Evolutionary conservation across 352 stramenopile genomes (phyloP).

Genomic region (Globisporangium cylindrosporum): DNA sequence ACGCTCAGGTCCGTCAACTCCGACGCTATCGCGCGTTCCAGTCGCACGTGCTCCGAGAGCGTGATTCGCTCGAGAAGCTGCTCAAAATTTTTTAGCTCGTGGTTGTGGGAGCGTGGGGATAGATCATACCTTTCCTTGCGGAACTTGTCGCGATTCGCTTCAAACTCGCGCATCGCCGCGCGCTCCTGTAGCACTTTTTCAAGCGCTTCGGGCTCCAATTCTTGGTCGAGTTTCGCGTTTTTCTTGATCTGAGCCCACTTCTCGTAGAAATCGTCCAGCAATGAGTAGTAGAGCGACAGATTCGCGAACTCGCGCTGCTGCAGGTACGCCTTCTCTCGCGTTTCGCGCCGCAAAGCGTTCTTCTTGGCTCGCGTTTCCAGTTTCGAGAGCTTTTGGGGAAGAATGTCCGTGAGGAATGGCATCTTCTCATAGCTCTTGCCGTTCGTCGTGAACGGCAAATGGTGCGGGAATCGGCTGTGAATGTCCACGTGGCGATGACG

Average conservation of each 20-base stretch:
- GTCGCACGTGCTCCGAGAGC: slow-evolving; percentile 38
- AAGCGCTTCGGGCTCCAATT: slow-evolving; percentile 28
- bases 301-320: slow-evolving; percentile 44
- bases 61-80: slow-evolving; percentile 53
- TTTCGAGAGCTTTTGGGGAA: slow-evolving; percentile 41
- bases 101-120: slow-evolving; percentile 32
- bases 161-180: slow-evolving; percentile 30
- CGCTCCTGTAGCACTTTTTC: slow-evolving; percentile 34
- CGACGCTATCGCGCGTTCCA: slow-evolving; percentile 32
- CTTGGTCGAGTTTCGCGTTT: slow-evolving; percentile 29
- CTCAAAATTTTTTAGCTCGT: slow-evolving; percentile 43
- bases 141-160: slow-evolving; percentile 38
- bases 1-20: slow-evolving; percentile 19
- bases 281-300: slow-evolving; percentile 49
- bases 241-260: slow-evolving; percentile 46
- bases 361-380: slow-evolving; percentile 28
- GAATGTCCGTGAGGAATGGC: slow-evolving; percentile 40
- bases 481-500: slow-evolving; percentile 57
- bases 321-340: slow-evolving; percentile 43
- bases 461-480: slow-evolving; percentile 21
- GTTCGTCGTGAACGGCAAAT: slow-evolving; percentile 64
- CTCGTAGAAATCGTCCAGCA: slow-evolving; percentile 69
- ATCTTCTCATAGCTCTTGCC: slow-evolving; percentile 62
- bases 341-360: slow-evolving; percentile 35
- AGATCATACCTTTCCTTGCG: slow-evolving; percentile 62